Base-by-base conservation (phyloP, 2,329 filamentous ascomycete genomes). In the Sordariomycetes sp. region DNA sequence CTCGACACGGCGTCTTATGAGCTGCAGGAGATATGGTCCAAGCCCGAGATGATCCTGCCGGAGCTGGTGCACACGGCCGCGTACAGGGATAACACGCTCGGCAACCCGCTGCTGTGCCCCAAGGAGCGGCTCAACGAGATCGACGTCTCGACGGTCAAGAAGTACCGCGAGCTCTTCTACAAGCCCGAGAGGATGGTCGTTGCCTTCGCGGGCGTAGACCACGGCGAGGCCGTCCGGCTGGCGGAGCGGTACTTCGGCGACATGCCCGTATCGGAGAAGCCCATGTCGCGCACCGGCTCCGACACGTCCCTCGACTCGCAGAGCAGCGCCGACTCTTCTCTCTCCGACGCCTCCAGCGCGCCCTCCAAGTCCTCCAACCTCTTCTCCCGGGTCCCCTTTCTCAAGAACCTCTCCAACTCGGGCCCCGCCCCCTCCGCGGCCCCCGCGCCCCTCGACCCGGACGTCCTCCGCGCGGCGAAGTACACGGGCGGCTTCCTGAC, bases 21-120 rank as follows among this genome's bases (percentile, higher is more conserved):
- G 73, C 94, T 99, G 69, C 84, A 84, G 25, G 94, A 97, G 75
- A 97, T 99, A 58, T 99, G 94, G 94, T 86, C 87, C 64, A 97
- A 95, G 77, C 91, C 94, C 0, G 92, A 97, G 66, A 80, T 99
- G 58, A 97, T 99, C 64, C 75, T 99, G 60, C 94, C 94, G 0
- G 94, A 99, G 73, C 74, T 99, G 64, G 86, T 97, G 42, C 94
- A 99, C 70, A 94, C 91, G 75, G 90, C 94, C 10, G 94, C 91
- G 2, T 99, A 89, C 73, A 94, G 90, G 75, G 88, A 94, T 68
- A 97, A 99, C 73, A 97, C 94, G 0, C 78, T 99, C 13, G 94
- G 94, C 42, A 95, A 97, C 70, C 94, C 94, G 3, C 71, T 99
- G 62, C 74, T 99, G 55, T 99, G 94, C 68, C 94, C 94, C 0